These are phyloP conservation scores for Glaciozyma martinii DNA, from an alignment of 768 basidiomycete genomes.

Conservation along the genomic window DNA sequence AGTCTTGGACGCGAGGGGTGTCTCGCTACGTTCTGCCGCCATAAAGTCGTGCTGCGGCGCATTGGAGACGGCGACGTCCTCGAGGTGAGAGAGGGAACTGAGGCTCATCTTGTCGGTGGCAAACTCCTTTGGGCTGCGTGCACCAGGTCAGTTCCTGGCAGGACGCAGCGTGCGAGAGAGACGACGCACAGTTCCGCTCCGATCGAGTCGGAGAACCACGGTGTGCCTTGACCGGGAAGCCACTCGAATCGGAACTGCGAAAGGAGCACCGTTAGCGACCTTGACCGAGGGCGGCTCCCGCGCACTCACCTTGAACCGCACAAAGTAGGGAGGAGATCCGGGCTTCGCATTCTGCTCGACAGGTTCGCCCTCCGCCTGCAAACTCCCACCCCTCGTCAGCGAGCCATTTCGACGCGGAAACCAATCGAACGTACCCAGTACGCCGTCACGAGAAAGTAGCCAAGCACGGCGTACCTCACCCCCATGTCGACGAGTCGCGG, in stretches of 20 bases:
- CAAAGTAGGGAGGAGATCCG: neutral
- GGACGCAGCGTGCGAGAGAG: neutral
- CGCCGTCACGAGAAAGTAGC: constrained; percentile 17
- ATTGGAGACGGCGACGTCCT: neutral
- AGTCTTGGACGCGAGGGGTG: neutral
- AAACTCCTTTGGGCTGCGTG: neutral
- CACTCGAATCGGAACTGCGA: constrained; percentile 26
- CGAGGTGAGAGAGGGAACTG: neutral
- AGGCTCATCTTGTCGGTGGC: no score
- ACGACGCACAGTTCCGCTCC: neutral
- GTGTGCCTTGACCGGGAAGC: constrained; percentile 20
- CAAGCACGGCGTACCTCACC: constrained; percentile 6
- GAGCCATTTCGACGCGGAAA: neutral
- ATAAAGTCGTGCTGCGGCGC: neutral
- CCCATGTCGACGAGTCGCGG: constrained; percentile 1
- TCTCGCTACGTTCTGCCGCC: no score
- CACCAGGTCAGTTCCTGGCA: neutral
- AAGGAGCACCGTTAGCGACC: neutral
- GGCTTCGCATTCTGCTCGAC: neutral
- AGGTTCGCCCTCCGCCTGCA: neutral
- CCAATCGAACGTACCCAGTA: neutral
- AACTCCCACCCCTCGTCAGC: neutral
- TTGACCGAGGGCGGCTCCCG: neutral
- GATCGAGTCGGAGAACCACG: constrained; percentile 23
- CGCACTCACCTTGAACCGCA: constrained; percentile 20